Conservation (phyloP, 2,329 filamentous ascomycete genomes). For the Exophiala sp. region DNA sequence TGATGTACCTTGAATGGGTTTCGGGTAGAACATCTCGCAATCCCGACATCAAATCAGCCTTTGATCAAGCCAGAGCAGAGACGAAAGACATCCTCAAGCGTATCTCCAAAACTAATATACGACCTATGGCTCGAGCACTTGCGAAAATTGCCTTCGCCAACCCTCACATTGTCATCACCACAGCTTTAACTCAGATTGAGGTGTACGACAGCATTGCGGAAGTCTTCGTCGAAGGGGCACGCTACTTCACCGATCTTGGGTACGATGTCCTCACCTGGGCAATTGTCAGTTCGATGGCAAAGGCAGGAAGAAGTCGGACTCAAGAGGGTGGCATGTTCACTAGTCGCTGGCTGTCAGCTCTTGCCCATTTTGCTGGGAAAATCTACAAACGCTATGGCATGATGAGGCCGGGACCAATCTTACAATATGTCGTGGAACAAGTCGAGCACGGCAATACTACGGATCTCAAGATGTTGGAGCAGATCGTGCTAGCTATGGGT, state of each 20-base stretch:
- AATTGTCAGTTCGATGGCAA: slow-evolving; percentile 68
- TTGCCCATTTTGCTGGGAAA: slow-evolving; percentile 86
- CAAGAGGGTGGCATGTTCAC: slow-evolving; percentile 70
- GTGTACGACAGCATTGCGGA: slow-evolving; percentile 93
- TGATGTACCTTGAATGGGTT: slow-evolving; percentile 92
- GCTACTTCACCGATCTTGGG: slow-evolving; percentile 87
- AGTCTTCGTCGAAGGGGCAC: slow-evolving; percentile 87
- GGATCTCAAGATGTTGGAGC: slow-evolving; percentile 85
- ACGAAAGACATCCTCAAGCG: slow-evolving; percentile 85
- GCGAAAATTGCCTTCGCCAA: slow-evolving; percentile 91
- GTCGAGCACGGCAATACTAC: slow-evolving; percentile 78
- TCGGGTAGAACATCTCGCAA: slow-evolving; percentile 71
- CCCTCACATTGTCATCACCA: slow-evolving; percentile 85
- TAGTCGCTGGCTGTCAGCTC: slow-evolving; percentile 84
- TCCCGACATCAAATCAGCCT: slow-evolving; percentile 74
- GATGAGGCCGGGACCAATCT: slow-evolving; percentile 77
- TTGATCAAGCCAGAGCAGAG: slow-evolving; percentile 71
- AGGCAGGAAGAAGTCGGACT: slow-evolving; percentile 55
- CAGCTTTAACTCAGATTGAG: slow-evolving; percentile 86
- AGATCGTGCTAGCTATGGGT: slow-evolving; percentile 88
- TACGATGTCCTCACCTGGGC: slow-evolving; percentile 95
- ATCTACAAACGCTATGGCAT: slow-evolving; percentile 82
- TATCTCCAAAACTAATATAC: slow-evolving; percentile 80
- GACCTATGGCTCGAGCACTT: slow-evolving; percentile 79
- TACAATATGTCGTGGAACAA: slow-evolving; percentile 86